Evolutionary conservation across 2,329 filamentous ascomycete genomes (phyloP), one percentile per base, ranked within the genome.

Genomic region (Elsinoe australis): DNA sequence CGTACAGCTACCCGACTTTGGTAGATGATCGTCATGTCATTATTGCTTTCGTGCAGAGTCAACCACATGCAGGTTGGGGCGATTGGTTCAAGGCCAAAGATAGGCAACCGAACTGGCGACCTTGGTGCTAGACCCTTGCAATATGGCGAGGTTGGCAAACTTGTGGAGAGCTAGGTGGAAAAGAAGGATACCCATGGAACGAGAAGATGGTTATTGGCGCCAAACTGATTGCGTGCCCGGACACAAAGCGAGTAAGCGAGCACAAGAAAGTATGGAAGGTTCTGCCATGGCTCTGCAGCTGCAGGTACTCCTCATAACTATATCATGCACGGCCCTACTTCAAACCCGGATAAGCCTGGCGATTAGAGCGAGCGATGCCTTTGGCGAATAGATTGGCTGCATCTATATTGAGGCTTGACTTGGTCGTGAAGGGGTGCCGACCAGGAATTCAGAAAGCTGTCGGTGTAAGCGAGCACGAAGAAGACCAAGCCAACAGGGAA

Each of bases 351-450:
- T 17, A 44, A 32, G 39, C 14, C 15, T 44, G 26, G 26, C 29
- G 38, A 15, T 44, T 19, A 44, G 39, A 44, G 24, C 39, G 39
- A 26, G 21, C 26, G 39, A 44, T 44, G 39, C 39, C 29, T 44
- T 26, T 44, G 39, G 21, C 39, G 39, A 44, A 44, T 44, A 44
- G 39, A 32, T 44, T 44, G 39, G 24, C 14, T 24, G 39, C 39
- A 44, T 44, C 39, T 44, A 44, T 44, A 44, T 44, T 32, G 39
- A 44, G 39, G 39, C 39, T 44, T 32, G 17, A 18, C 21, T 32
- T 24, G 32, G 28, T 17, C 19, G 29, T 26, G 17, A 24, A 26
- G 32, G 26, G 32, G 39, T 44, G 29, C 39, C 21, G 39, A 29
- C 38, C 38, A 28, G 38, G 21, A 26, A 36, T 12, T 19, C 26